phyloP scores from a whole-genome alignment of 495 filamentous ascomycete species.

The Penicillium robsamsonii region DNA sequence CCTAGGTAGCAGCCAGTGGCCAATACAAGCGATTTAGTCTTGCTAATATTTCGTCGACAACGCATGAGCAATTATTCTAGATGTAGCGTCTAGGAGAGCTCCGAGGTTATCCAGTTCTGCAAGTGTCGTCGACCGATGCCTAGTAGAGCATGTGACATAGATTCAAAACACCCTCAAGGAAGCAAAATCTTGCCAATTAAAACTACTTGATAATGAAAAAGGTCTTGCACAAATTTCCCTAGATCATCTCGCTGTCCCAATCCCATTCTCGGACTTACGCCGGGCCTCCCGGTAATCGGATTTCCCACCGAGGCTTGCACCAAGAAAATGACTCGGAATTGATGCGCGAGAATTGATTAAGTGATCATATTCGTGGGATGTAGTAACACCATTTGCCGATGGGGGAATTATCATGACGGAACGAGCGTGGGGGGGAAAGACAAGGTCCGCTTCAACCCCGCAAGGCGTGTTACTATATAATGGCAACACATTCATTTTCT shows the following conservation, averaged over 20 bases:
- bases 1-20: neutral
- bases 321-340: slow-evolving; percentile 30
- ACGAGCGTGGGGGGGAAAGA: slow-evolving; percentile 21
- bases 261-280: slow-evolving; percentile 35
- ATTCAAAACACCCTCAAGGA: neutral
- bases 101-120: neutral
- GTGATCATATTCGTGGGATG: neutral
- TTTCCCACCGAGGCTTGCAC: slow-evolving; percentile 30
- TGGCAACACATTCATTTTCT: neutral
- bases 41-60: neutral
- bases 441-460: slow-evolving; percentile 13
- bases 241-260: neutral
- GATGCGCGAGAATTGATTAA: slow-evolving; percentile 22
- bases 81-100: neutral
- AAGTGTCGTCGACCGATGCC: neutral
- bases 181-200: neutral
- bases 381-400: slow-evolving; percentile 12
- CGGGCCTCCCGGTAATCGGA: slow-evolving; percentile 34
- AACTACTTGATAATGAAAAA: neutral
- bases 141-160: neutral
- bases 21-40: slow-evolving; percentile 1
- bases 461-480: slow-evolving; percentile 19
- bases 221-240: neutral
- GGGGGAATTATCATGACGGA: slow-evolving; percentile 1
- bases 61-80: neutral